Conservation (phyloP, 768 basidiomycete genomes). For the Termitomyces sp. region DNA sequence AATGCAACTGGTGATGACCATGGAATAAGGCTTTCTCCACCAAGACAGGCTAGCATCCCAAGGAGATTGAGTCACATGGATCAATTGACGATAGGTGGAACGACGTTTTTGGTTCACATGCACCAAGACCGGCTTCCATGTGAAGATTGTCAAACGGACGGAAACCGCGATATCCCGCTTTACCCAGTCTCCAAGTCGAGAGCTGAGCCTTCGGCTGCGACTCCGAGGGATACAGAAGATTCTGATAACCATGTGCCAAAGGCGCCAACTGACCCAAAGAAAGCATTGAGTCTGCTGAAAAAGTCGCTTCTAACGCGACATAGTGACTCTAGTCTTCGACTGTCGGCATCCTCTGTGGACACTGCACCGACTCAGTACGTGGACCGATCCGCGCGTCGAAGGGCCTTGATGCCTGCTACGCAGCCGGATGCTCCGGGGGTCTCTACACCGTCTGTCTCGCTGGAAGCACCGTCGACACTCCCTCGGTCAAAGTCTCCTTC, state of each 20-base stretch:
- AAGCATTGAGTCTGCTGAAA: constrained; percentile 59
- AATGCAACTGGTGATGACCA: constrained; percentile 16
- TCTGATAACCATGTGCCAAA: constrained; percentile 16
- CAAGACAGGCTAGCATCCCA: constrained; percentile 66
- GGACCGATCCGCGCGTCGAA: constrained; percentile 68
- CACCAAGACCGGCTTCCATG: constrained; percentile 62
- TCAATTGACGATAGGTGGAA: constrained; percentile 59
- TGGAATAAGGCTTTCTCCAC: constrained; percentile 53
- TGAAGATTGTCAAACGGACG: constrained; percentile 47
- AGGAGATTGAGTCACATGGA: constrained; percentile 59
- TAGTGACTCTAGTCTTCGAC: constrained; percentile 16
- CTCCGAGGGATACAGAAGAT: constrained; percentile 20
- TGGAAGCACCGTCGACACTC: constrained; percentile 6
- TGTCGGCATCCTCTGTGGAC: constrained; percentile 8
- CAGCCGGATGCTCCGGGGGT: constrained; percentile 50
- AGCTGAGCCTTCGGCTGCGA: constrained; percentile 21
- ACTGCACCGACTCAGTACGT: constrained; percentile 33
- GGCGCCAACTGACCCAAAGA: constrained; percentile 47
- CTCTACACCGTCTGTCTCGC: constrained; percentile 11
- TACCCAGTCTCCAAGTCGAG: constrained; percentile 29
- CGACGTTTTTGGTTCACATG: constrained; percentile 65
- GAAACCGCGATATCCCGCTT: constrained; percentile 53
- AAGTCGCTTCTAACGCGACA: constrained; percentile 56
- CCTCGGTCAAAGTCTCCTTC: constrained; percentile 19
- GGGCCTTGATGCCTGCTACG: constrained; percentile 49